Conservation (phyloP, 179 eudicot genomes). For the Nepenthes alata region DNA sequence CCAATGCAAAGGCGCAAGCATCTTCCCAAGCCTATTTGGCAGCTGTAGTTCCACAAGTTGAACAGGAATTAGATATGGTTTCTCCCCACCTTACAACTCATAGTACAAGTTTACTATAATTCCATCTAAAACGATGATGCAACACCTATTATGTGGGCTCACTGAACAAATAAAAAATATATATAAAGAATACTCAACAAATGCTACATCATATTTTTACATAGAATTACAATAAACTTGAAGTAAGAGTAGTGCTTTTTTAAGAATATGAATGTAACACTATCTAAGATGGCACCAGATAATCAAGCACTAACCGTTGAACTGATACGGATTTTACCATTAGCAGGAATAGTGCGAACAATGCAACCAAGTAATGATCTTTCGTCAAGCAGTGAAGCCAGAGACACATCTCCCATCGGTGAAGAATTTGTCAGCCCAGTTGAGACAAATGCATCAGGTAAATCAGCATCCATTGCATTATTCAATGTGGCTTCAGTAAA, state of each 20-base stretch:
- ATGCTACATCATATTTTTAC: no score
- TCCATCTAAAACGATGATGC: no score
- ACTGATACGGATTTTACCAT: constrained; percentile 84
- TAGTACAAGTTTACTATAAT: no score
- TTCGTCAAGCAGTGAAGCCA: constrained; percentile 63
- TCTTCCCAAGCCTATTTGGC: constrained; percentile 89
- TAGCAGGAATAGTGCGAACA: constrained; percentile 87
- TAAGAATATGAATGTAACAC: no score
- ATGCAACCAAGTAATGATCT: constrained; percentile 74
- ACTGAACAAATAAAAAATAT: no score
- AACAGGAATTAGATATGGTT: not conserved
- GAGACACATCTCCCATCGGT: constrained; percentile 25
- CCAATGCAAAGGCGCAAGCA: constrained; percentile 99
- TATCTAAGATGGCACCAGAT: no score
- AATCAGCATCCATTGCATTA: constrained; percentile 21
- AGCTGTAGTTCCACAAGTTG: constrained; percentile 40
- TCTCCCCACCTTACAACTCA: not conserved
- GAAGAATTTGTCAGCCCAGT: constrained; percentile 28
- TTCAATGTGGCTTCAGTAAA: constrained; percentile 28
- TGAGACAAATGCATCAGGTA: constrained; percentile 30
- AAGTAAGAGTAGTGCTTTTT: no score
- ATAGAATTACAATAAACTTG: no score
- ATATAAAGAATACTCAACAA: no score
- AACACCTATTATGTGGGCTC: no score
- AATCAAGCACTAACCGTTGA: constrained; percentile 53